Base-by-base conservation (phyloP, 805 yeast genomes). In the Myxozyma nipponensis region DNA sequence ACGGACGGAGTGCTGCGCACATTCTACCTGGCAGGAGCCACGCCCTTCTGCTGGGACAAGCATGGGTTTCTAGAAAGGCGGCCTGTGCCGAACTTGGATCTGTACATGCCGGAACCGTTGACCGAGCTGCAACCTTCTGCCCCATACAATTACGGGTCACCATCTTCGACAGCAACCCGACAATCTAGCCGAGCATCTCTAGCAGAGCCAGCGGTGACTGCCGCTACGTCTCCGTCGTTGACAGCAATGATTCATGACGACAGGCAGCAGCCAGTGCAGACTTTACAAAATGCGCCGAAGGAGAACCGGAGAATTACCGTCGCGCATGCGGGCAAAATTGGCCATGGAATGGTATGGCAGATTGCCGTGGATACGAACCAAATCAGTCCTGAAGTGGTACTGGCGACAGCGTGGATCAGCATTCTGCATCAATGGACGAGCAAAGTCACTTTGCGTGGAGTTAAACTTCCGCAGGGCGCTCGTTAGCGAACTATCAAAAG, bases 321-420 rank as follows among this genome's bases (percentile, higher is more conserved):
- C 21, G 58, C 50, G 37, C 52, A 52, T 30, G 56, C 52, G 21
- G 47, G 47, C 18, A 46, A 47, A 32, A 39, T 54, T 3, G 41
- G 49, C n/a, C 35, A 35, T 10, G 58, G 48, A 13, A 53, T 46
- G 57, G 38, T 32, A 9, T 54, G 58, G 58, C 36, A 58, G 36
- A 42, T 54, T 13, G 52, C 45, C 18, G 39, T 52, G 13, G 57
- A 54, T 35, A 52, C 58, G 18, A 21, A 24, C 18, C 41, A 40
- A 39, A 38, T 54, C 21, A 40, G 44, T 41, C 58, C 58, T 7
- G 58, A 54, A 28, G 39, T 52, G 18, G 58, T 52, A 39, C 15
- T 54, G 24, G 52, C 58, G 24, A 54, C 58, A n/a, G 58, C 52
- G 21, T 52, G 56, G 58, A 52, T 54, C 35, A 54, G 58, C 39